Evolutionary conservation across 164 flowering plant species (phyloP), one percentile per base, ranked within the genome.

Genomic region (Stephania yunnanensis): DNA sequence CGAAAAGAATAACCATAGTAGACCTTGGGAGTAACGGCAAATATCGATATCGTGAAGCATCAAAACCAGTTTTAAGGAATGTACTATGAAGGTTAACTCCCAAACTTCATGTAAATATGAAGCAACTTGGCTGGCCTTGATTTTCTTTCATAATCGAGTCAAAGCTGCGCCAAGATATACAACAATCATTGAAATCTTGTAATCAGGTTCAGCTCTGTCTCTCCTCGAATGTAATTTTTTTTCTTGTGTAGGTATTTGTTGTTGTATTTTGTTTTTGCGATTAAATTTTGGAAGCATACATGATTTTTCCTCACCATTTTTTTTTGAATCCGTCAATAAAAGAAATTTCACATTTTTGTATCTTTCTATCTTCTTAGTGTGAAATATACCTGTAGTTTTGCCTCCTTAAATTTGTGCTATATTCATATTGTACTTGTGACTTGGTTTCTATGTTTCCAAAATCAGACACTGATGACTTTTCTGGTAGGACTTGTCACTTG

Each of bases 1-100:
- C 46, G 87, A 75, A 75, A 80, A 84, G 31, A 87, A 71, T 71
- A 70, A 71, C 30, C 19, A 42, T 65, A 19, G n/a, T 42, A 45
- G 44, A 46, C 20, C 7, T 19, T 42, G 63, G 46, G 22, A 46
- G 64, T 13, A 13, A 55, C 13, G 29, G 50, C 31, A 9, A 12
- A 13, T 29, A 42, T 64, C 30, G 22, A 55, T 55, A 10, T 55
- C 63, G 5, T 55, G 25, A n/a, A 61, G n/a, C 7, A 22, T 17
- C 65, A 0, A 19, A n/a, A 55, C 19, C 20, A 7, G 20, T n/a
- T n/a, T n/a, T n/a, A n/a, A n/a, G n/a, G n/a, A n/a, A n/a, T n/a
- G n/a, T n/a, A 61, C 15, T 2, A 10, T n/a, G 69, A 55, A 73
- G 25, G 19, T 73, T 73, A 68, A 55, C 8, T 42, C 65, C 46